phyloP scores from a whole-genome alignment of 2,329 filamentous ascomycete species.

The Fusarium sp. region DNA sequence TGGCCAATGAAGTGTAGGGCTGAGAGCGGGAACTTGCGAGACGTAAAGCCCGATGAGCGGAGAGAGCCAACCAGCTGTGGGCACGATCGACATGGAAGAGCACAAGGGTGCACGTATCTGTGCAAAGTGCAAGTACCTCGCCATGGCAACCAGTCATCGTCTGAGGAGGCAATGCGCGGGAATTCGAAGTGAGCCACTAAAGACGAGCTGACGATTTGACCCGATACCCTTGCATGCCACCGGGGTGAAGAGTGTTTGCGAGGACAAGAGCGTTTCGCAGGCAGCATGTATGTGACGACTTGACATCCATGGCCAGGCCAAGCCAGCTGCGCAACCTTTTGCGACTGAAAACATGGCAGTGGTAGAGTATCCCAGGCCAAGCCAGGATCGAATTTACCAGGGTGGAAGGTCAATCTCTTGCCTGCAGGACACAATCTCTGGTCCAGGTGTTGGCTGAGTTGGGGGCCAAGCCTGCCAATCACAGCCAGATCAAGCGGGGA shows the following conservation, averaged over 20 bases:
- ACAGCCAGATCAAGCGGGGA: slow-evolving; percentile 23
- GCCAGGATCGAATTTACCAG: slow-evolving; percentile 15
- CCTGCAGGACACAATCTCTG: slow-evolving; percentile 36
- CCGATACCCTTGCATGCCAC: slow-evolving; percentile 5
- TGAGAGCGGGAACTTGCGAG: slow-evolving; percentile 26
- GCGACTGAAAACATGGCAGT: slow-evolving; percentile 15
- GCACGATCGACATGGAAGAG: slow-evolving; percentile 24
- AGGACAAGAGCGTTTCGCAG: background rate
- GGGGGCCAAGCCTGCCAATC: slow-evolving; percentile 40
- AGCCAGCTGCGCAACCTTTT: slow-evolving; percentile 14
- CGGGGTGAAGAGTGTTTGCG: background rate
- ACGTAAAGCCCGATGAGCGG: slow-evolving; percentile 11
- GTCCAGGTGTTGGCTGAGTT: slow-evolving; percentile 25
- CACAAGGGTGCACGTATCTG: slow-evolving; percentile 16
- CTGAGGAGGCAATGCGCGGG: background rate
- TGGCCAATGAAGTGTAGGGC: slow-evolving; percentile 30
- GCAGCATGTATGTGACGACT: slow-evolving; percentile 18
- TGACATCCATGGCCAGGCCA: slow-evolving; percentile 10
- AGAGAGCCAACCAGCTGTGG: slow-evolving; percentile 25
- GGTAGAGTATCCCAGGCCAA: slow-evolving; percentile 16
- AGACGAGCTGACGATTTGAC: slow-evolving; percentile 4
- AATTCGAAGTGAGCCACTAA: background rate
- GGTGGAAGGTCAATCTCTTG: slow-evolving; percentile 29
- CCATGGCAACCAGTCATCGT: background rate
- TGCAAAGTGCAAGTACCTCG: background rate